Base-by-base conservation (phyloP, 148 eudicot genomes). In the Hydrangea macrophylla region DNA sequence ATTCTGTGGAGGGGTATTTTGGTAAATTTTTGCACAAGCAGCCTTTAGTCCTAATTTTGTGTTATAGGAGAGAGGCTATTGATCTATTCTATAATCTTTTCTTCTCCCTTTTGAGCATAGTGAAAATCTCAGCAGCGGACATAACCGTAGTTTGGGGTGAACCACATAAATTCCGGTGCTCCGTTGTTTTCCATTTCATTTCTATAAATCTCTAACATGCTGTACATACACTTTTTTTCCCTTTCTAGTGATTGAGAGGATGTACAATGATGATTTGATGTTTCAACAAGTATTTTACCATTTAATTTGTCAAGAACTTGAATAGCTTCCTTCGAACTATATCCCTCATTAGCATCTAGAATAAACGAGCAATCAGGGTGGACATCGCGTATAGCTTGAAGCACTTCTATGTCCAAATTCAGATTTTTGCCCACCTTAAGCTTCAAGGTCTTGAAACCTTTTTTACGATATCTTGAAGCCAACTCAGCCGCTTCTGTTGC, bases 271-370 rank as follows among this genome's bases (percentile, higher is more conserved):
- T 35, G 9, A 8, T 12, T 22, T 20, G 11, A 56, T 64, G 28
- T n/a, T 48, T 42, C 22, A 56, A 60, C 2, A 12, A 15, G 10
- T 66, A 57, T 6, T 35, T 69, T 77, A 91, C 96, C 97, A 71
- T 84, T 82, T 39, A 92, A 71, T 73, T 75, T 80, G 35, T 89
- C 76, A 42, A 92, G 91, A 70, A 89, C 92, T 74, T 85, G 76
- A 80, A 89, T 76, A 64, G 97, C 92, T 81, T 92, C 89, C 25
- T 58, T 56, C 8, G 92, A 82, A 18, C 74, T 81, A 67, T 92
- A 92, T 65, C 97, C 97, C 80, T 92, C 92, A 51, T 92, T 92
- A 60, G 97, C 97, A 82, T 92, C 97, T 73, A 92, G 78, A 50
- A 92, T 84, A 73, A 89, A 85, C 27, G 23, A 67, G 79, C 96